Evolutionary conservation across 768 basidiomycete genomes (phyloP).

Genomic region (Boletellus ananas): DNA sequence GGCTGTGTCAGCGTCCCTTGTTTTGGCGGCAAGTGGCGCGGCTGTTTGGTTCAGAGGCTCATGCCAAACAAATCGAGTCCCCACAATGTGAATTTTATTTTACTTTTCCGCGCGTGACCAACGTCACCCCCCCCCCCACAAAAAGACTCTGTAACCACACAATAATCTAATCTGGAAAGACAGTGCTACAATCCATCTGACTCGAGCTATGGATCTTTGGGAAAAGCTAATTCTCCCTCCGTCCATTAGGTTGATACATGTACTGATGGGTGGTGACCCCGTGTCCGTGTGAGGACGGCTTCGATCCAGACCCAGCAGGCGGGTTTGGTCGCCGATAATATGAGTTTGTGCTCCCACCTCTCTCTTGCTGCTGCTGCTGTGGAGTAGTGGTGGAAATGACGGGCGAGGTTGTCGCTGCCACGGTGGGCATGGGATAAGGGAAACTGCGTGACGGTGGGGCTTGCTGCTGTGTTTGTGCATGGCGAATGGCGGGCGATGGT

Average conservation of each 20-base stretch:
- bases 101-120: constrained; percentile 14
- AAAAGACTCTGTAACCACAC: not conserved
- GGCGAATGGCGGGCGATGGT: constrained; percentile 34
- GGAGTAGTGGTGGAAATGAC: constrained; percentile 41
- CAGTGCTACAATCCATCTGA: constrained; percentile 1
- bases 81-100: not conserved
- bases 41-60: constrained; percentile 25
- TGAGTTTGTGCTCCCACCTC: constrained; percentile 32
- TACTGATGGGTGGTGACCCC: constrained; percentile 38
- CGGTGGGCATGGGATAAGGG: constrained; percentile 73
- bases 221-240: constrained; percentile 24
- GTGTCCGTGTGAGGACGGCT: constrained; percentile 20
- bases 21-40: constrained; percentile 19
- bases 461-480: constrained; percentile 31
- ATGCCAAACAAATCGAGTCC: constrained; percentile 22
- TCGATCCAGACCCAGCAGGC: constrained; percentile 21
- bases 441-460: constrained; percentile 29
- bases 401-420: constrained; percentile 59
- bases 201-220: not conserved
- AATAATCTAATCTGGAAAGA: constrained; percentile 16
- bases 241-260: constrained; percentile 46
- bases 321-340: constrained; percentile 53
- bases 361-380: constrained; percentile 37
- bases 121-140: constrained; percentile 14
- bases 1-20: constrained; percentile 23